Evolutionary conservation across 164 flowering plant species (phyloP).

Genomic region (Platanus orientalis): DNA sequence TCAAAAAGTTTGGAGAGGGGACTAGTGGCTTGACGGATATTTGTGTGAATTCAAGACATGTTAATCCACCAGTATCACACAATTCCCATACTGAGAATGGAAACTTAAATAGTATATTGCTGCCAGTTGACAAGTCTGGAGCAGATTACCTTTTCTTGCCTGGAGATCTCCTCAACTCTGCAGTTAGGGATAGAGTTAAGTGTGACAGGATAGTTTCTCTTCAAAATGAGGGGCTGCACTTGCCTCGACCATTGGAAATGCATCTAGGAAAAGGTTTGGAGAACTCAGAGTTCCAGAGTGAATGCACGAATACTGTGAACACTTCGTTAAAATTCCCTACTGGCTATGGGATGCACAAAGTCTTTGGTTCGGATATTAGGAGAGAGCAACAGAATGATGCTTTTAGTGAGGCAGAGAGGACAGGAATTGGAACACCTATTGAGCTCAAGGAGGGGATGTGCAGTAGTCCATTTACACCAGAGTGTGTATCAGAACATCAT

Average conservation of each 20-base stretch:
- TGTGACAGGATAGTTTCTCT: slow-evolving; percentile 11
- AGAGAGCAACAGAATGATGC: slow-evolving; percentile 21
- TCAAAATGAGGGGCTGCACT: slow-evolving; percentile 18
- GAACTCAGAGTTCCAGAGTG: slow-evolving; percentile 20
- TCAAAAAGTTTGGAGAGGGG: slow-evolving; percentile 15
- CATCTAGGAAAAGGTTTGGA: slow-evolving; percentile 21
- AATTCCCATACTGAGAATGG: slow-evolving; percentile 12
- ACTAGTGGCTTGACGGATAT: slow-evolving; percentile 19
- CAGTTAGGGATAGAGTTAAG: slow-evolving; percentile 12
- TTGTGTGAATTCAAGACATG: slow-evolving; percentile 12
- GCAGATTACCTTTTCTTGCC: slow-evolving; percentile 17
- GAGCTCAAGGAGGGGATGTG: slow-evolving; percentile 34
- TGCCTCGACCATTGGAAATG: slow-evolving; percentile 22
- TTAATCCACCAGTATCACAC: slow-evolving; percentile 10
- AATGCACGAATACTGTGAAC: slow-evolving; percentile 15
- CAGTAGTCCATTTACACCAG: slow-evolving; percentile 30
- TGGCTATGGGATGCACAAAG: slow-evolving; percentile 70
- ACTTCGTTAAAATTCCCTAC: slow-evolving; percentile 39
- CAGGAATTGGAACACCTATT: slow-evolving; percentile 21
- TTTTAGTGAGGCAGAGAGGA: slow-evolving; percentile 26
- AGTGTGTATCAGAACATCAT: slow-evolving; percentile 41
- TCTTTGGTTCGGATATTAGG: slow-evolving; percentile 52
- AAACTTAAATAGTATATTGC: slow-evolving; percentile 15
- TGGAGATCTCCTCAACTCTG: slow-evolving; percentile 18
- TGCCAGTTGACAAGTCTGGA: slow-evolving; percentile 15